phyloP scores from a whole-genome alignment of 441 rosid species.

The Gossypium gossypioides region DNA sequence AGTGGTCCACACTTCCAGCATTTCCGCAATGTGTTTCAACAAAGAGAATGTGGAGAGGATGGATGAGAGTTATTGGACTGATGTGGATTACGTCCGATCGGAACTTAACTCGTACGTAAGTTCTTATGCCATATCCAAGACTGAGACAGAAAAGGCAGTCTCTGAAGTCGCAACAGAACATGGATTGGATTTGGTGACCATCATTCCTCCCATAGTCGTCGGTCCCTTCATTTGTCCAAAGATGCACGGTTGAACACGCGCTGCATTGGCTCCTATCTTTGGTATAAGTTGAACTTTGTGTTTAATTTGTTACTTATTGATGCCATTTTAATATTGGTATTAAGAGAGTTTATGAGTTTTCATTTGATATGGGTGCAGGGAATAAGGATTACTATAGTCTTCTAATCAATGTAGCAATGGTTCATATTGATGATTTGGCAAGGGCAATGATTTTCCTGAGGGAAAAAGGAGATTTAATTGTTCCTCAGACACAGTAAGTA shows the following conservation, averaged over 20 bases:
- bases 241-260: slow-evolving; percentile 22
- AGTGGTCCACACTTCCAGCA: slow-evolving; percentile 24
- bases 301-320: not conserved
- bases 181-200: slow-evolving; percentile 28
- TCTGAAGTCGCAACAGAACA: slow-evolving; percentile 22
- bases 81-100: slow-evolving; percentile 18
- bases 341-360: not conserved
- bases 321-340: not conserved
- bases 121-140: slow-evolving; percentile 26
- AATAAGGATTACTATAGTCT: not conserved
- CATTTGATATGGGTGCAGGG: not conserved
- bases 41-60: not conserved
- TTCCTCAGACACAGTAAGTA: not conserved
- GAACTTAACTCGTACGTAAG: not conserved
- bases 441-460: slow-evolving; percentile 23
- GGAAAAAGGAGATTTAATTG: slow-evolving; percentile 1
- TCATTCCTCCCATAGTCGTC: slow-evolving; percentile 23
- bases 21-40: slow-evolving; percentile 4
- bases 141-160: slow-evolving; percentile 25
- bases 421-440: slow-evolving; percentile 38
- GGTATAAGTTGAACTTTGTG: slow-evolving; percentile 16
- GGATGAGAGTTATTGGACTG: slow-evolving; percentile 38
- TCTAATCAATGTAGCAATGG: slow-evolving; percentile 27
- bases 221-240: slow-evolving; percentile 38
- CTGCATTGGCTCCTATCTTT: slow-evolving; percentile 19